phyloP scores from a whole-genome alignment of 108 stramenopile species.

The Stephanodiscus minutulus region DNA sequence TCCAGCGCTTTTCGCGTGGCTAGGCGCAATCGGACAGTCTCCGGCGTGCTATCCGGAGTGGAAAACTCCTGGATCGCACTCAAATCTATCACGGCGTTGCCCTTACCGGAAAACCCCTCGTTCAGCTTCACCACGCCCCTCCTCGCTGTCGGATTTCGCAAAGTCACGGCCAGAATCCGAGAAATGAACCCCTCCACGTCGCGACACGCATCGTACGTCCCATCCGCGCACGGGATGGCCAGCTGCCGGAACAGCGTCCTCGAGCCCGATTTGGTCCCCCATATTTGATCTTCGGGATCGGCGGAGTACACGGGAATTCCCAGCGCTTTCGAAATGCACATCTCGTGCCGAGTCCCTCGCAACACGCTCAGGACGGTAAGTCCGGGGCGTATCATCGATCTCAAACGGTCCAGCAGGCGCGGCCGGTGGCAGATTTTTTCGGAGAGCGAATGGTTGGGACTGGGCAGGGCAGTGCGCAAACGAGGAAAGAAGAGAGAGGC shows the following conservation, averaged over 20 bases:
- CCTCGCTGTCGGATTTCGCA: not conserved
- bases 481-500: too few species aligned
- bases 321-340: not conserved
- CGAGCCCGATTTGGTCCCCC: not conserved
- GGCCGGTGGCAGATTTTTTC: not conserved
- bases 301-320: not conserved
- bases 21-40: not conserved
- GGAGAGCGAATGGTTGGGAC: not conserved
- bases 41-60: not conserved
- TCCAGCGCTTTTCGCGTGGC: not conserved
- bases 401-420: not conserved
- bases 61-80: not conserved
- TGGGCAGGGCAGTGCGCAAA: not conserved
- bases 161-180: not conserved
- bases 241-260: not conserved
- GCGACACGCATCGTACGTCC: not conserved
- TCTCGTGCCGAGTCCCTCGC: not conserved
- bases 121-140: not conserved
- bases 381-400: not conserved
- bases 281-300: not conserved
- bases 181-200: not conserved
- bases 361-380: not conserved
- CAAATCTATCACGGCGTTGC: not conserved
- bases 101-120: not conserved
- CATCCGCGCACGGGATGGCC: not conserved